phyloP scores from a whole-genome alignment of 2,329 filamentous ascomycete species.

The Aureobasidium leucospermi region DNA sequence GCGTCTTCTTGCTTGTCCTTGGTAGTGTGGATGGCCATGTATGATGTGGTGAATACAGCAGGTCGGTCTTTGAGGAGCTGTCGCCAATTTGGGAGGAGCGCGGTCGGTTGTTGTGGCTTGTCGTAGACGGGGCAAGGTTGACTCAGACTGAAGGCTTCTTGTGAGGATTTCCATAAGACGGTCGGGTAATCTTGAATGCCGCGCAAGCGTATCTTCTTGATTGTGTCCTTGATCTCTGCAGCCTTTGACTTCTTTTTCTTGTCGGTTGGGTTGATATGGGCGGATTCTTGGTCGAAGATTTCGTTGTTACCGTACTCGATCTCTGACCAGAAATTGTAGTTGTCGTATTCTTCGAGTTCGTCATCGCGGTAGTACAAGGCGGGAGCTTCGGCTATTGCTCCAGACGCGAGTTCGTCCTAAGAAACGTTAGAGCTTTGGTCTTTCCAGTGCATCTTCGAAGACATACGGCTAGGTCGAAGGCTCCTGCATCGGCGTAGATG shows the following conservation, averaged over 20 bases:
- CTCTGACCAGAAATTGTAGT: conserved; percentile 42
- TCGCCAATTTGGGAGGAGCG: conserved; percentile 40
- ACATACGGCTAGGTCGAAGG: conserved; percentile 31
- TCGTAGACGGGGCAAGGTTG: conserved; percentile 13
- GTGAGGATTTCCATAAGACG: conserved; percentile 2
- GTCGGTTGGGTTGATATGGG: conserved; percentile 17
- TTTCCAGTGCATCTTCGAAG: background rate
- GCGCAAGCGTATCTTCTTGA: conserved; percentile 9
- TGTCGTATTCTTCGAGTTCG: conserved; percentile 37
- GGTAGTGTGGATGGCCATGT: conserved; percentile 1
- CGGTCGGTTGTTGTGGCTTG: conserved; percentile 25
- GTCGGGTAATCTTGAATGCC: conserved; percentile 8
- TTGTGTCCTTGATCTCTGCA: conserved; percentile 14
- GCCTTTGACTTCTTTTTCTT: conserved; percentile 24
- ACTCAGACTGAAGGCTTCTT: conserved; percentile 7
- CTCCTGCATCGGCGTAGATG: conserved; percentile 40
- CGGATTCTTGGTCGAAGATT: conserved; percentile 32
- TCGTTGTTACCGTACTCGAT: conserved; percentile 41
- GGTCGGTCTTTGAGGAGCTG: conserved; percentile 28
- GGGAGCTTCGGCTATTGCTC: conserved; percentile 37
- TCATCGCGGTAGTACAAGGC: conserved; percentile 26
- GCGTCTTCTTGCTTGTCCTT: conserved; percentile 11
- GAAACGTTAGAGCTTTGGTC: background rate
- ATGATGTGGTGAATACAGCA: conserved; percentile 7
- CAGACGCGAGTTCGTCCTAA: conserved; percentile 44